Percentiles rank a stretch among this genome's conserved stretches.
Conservation (phyloP, 495 filamentous ascomycete species). For the Penicillium bialowiezense region DNA sequence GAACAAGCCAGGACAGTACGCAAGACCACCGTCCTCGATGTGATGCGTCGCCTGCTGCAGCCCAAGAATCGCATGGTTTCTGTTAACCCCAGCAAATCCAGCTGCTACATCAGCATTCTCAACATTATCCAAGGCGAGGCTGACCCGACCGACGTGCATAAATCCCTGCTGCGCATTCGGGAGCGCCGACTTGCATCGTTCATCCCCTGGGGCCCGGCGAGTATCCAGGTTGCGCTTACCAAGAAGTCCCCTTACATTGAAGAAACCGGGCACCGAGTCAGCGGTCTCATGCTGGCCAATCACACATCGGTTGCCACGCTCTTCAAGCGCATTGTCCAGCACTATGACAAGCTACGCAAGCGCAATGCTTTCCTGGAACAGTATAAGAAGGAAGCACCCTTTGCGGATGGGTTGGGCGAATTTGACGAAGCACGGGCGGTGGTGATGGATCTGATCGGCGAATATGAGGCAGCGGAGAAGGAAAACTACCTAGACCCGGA, state of each 20-base stretch:
- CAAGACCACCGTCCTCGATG: conserved; percentile 95
- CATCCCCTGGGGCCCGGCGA: conserved; percentile 98
- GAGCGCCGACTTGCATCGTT: conserved; percentile 93
- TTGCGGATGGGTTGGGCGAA: conserved; percentile 84
- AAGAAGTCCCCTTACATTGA: conserved; percentile 94
- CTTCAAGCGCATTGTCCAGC: conserved; percentile 86
- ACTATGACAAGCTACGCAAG: conserved; percentile 90
- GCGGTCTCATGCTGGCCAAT: conserved; percentile 95
- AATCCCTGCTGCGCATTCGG: conserved; percentile 92
- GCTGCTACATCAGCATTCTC: conserved; percentile 97
- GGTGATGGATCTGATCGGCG: conserved; percentile 79
- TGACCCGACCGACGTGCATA: conserved; percentile 95
- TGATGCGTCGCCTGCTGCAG: conserved; percentile 92
- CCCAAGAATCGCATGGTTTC: conserved; percentile 99
- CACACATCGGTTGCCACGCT: conserved; percentile 96
- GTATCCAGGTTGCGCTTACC: conserved; percentile 94
- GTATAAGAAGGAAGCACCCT: conserved; percentile 92
- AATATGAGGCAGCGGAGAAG: conserved; percentile 94
- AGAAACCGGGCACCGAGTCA: conserved; percentile 75
- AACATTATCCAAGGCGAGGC: conserved; percentile 99
- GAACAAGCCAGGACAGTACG: conserved; percentile 95
- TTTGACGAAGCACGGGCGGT: conserved; percentile 93
- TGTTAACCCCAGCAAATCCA: conserved; percentile 90
- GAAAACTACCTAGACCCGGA: conserved; percentile 79
- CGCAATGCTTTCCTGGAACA: conserved; percentile 94